Evolutionary conservation across 768 basidiomycete genomes (phyloP).

Genomic region (Ramaria sp.): DNA sequence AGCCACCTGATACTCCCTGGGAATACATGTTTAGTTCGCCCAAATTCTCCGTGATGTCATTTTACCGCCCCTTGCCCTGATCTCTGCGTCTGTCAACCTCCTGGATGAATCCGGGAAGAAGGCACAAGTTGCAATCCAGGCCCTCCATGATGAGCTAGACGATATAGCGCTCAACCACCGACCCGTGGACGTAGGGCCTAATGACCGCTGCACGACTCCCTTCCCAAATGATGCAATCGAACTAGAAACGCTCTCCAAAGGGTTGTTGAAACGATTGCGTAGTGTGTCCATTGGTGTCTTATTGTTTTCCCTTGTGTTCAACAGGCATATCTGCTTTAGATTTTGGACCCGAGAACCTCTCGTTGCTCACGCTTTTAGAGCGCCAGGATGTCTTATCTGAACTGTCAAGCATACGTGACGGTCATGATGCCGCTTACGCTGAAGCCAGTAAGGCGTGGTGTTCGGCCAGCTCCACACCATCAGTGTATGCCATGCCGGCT

Average conservation of each 20-base stretch:
- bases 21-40: neutral
- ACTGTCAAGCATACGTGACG: neutral
- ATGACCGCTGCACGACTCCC: too few species aligned
- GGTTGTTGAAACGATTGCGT: neutral
- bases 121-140: neutral
- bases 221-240: too few species aligned
- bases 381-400: neutral
- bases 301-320: neutral
- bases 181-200: too few species aligned
- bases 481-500: too few species aligned
- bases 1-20: too few species aligned
- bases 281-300: neutral
- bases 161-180: neutral
- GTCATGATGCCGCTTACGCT: too few species aligned
- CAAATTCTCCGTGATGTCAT: neutral
- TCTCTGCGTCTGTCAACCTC: neutral
- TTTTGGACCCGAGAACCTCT: neutral
- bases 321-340: neutral
- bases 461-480: neutral
- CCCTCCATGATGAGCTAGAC: neutral
- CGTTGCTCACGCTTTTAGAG: neutral
- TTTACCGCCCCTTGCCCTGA: neutral
- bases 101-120: neutral
- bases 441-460: neutral
- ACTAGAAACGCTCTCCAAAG: neutral